Percentiles rank a stretch among this genome's conserved stretches.
Conservation (phyloP, 2,329 filamentous ascomycete genomes). For the Penicillium sclerotigenum region DNA sequence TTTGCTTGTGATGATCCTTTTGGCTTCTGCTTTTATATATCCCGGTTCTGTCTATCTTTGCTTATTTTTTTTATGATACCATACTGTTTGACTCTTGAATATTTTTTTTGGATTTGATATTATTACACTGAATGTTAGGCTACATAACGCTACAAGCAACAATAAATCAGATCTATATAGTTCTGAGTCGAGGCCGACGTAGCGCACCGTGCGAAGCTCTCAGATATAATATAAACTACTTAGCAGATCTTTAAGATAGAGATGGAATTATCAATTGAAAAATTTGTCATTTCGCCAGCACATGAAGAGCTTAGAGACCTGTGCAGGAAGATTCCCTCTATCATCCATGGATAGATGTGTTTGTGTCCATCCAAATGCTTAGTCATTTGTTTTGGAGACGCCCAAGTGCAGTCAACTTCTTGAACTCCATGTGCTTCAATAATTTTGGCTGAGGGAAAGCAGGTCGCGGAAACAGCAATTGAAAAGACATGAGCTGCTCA, state of each 20-base stretch:
- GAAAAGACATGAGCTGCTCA: not conserved
- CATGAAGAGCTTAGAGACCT: not conserved
- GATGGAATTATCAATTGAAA: not conserved
- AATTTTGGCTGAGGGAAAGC: not conserved
- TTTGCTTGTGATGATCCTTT: not conserved
- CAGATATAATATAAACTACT: not conserved
- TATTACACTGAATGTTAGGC: no score
- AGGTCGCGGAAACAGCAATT: not conserved
- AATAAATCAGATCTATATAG: not conserved
- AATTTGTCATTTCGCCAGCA: no score
- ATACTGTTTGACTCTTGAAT: conserved; percentile 13
- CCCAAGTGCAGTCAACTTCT: not conserved
- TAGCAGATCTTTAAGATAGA: not conserved
- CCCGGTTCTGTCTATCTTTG: not conserved
- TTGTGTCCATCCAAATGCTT: conserved; percentile 3
- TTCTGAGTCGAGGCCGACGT: not conserved
- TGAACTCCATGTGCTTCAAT: not conserved
- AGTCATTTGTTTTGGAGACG: conserved; percentile 8
- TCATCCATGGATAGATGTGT: not conserved
- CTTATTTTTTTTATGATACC: conserved; percentile 19
- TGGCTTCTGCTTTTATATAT: not conserved
- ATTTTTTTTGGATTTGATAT: not conserved
- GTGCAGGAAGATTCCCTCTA: not conserved
- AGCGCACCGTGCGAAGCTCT: not conserved
- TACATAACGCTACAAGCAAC: not conserved